phyloP scores from a whole-genome alignment of 2,329 filamentous ascomycete genomes.

The Decorospora gaudefroyi region DNA sequence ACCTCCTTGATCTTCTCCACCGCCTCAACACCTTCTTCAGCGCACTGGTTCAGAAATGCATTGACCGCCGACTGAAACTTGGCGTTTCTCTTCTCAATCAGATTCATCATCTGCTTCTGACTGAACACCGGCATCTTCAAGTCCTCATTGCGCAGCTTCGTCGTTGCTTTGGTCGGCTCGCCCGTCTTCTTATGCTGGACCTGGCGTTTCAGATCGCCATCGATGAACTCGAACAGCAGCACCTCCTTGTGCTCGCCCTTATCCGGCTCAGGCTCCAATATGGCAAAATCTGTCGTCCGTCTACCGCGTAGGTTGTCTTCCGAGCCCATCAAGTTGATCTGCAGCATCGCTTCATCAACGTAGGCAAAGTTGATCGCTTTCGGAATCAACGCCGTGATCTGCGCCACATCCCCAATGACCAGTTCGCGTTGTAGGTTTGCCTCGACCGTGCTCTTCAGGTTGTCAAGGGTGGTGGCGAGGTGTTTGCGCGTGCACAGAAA shows the following conservation, averaged over 20 bases:
- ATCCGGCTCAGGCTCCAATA: constrained; percentile 44
- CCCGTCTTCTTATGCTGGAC: constrained; percentile 73
- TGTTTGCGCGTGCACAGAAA: constrained; percentile 95
- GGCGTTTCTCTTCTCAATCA: constrained; percentile 87
- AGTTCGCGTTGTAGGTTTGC: constrained; percentile 74
- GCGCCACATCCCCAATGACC: constrained; percentile 76
- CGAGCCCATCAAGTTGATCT: constrained; percentile 75
- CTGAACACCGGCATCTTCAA: constrained; percentile 91
- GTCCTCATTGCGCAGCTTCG: constrained; percentile 74
- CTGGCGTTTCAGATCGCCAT: constrained; percentile 85
- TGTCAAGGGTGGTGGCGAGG: constrained; percentile 87
- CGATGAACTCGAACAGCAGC: constrained; percentile 87
- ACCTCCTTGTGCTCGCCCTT: constrained; percentile 65
- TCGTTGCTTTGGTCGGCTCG: constrained; percentile 68
- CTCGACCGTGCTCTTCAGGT: constrained; percentile 82
- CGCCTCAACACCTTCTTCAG: constrained; percentile 67
- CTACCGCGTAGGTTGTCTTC: constrained; percentile 67
- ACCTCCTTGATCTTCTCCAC: constrained; percentile 66
- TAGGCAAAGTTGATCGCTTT: constrained; percentile 81
- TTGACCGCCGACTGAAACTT: constrained; percentile 81
- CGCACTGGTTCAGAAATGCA: constrained; percentile 74
- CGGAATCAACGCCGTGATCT: constrained; percentile 77
- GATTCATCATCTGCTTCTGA: constrained; percentile 84
- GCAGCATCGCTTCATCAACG: constrained; percentile 80
- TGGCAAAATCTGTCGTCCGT: constrained; percentile 54